Percentiles rank a stretch among this genome's conserved stretches.
phyloP scores from a whole-genome alignment of 495 filamentous ascomycete genomes.

The Penicillium antarcticum region DNA sequence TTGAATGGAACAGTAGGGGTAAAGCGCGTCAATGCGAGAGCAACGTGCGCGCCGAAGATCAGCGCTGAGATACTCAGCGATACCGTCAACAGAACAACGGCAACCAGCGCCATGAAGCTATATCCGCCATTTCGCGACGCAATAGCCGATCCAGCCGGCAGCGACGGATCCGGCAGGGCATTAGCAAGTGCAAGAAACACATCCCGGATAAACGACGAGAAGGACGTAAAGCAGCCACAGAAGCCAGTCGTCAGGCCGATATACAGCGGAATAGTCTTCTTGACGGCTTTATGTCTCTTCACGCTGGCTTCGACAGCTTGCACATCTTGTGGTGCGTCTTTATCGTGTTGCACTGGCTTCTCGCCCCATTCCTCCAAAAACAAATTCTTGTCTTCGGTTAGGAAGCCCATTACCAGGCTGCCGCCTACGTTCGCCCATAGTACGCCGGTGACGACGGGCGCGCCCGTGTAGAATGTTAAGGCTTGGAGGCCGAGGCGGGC shows the following conservation, averaged over 20 bases:
- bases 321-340: background rate
- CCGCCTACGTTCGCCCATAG: slow-evolving; percentile 94
- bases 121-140: slow-evolving; percentile 67
- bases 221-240: slow-evolving; percentile 89
- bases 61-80: slow-evolving; percentile 57
- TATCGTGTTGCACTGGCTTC: background rate
- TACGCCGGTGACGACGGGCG: slow-evolving; percentile 68
- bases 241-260: slow-evolving; percentile 91
- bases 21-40: slow-evolving; percentile 48
- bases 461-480: slow-evolving; percentile 75
- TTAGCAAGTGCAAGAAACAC: slow-evolving; percentile 82
- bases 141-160: slow-evolving; percentile 11
- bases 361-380: slow-evolving; percentile 66
- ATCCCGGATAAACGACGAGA: slow-evolving; percentile 87
- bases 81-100: slow-evolving; percentile 65
- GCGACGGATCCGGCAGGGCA: slow-evolving; percentile 52
- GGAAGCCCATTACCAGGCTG: slow-evolving; percentile 78
- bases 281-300: slow-evolving; percentile 43
- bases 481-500: slow-evolving; percentile 78
- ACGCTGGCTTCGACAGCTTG: slow-evolving; percentile 24
- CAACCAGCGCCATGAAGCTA: slow-evolving; percentile 74
- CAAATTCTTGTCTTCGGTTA: slow-evolving; percentile 73
- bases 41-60: slow-evolving; percentile 62
- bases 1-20: slow-evolving; percentile 57
- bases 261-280: slow-evolving; percentile 85